Base-by-base conservation (phyloP, 768 basidiomycete genomes). In the Nidula microcarpa region DNA sequence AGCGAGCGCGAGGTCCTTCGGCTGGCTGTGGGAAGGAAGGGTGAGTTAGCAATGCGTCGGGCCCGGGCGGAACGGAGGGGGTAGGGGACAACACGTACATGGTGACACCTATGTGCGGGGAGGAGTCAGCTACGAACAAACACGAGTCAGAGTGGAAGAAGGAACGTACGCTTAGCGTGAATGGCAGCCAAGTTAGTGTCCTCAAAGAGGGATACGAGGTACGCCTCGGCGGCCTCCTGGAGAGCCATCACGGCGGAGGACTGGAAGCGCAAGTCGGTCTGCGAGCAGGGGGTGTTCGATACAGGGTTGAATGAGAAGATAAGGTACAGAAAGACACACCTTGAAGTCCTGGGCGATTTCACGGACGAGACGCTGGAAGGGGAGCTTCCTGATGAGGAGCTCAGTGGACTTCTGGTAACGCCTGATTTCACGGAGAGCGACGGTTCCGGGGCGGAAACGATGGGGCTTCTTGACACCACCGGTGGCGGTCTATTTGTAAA, bases 401-500 rank as follows among this genome's bases (percentile, higher is more conserved):
- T 98, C 96, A 59, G 96, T 98, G 57, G 92, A 94, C 81, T 97
- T 97, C 75, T 98, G 94, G 82, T 98, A 97, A 72, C 94, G 84
- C 68, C 96, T 80, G 65, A 98, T 98, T 77, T 98, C 95, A 82
- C 96, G 94, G 60, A 99, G 93, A 60, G 96, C 96, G 79, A 99
- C 96, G 60, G 96, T 99, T 80, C 96, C 90, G 62, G 90, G 90
- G 67, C 90, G 84, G 87, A 96, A 98, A 70, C 95, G 82, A 74
- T 98, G 95, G 55, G 95, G 96, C 82, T 98, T 99, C 95, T 98
- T 98, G 65, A 97, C 94, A 85, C 94, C 94, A 75, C 94, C 94
- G 57, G 94, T 89, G 53, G 89, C 83, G 53, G 89, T 81, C 82
- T 85, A 55, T 59, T 58, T 56, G 55, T 36, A 33, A 46, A 37